Evolutionary conservation across 805 yeast genomes (phyloP).

Genomic region (Nakazawaea molendinolei): DNA sequence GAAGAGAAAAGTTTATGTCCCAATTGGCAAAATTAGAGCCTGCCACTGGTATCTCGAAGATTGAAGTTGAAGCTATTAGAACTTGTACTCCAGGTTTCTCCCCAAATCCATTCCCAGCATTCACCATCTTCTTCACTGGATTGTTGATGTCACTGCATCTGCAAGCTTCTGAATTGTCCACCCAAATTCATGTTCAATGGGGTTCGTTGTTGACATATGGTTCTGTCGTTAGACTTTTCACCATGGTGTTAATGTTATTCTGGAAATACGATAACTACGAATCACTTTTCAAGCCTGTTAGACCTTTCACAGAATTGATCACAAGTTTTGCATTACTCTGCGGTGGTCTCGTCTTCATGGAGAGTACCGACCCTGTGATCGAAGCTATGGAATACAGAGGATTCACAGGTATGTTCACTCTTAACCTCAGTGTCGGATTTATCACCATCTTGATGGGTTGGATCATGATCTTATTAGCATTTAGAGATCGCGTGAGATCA

Average conservation of each 20-base stretch:
- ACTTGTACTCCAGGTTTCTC: slow-evolving; percentile 67
- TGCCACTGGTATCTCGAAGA: slow-evolving; percentile 13
- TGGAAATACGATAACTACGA: slow-evolving; percentile 27
- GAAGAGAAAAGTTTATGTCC: slow-evolving; percentile 25
- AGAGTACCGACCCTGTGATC: slow-evolving; percentile 81
- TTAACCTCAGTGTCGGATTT: slow-evolving; percentile 78
- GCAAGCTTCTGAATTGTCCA: slow-evolving; percentile 74
- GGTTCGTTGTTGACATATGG: slow-evolving; percentile 81
- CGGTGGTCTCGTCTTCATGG: slow-evolving; percentile 92
- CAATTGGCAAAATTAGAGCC: slow-evolving; percentile 12
- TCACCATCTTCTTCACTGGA: slow-evolving; percentile 96
- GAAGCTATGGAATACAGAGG: slow-evolving; percentile 80
- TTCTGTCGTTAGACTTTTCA: slow-evolving; percentile 64
- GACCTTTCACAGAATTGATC: slow-evolving; percentile 84
- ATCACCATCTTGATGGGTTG: slow-evolving; percentile 81
- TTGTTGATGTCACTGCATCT: slow-evolving; percentile 90
- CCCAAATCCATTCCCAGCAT: slow-evolving; percentile 91
- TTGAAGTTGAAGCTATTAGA: slow-evolving; percentile 15
- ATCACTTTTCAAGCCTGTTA: slow-evolving; percentile 36
- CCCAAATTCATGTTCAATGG: slow-evolving; percentile 87
- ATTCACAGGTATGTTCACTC: slow-evolving; percentile 80
- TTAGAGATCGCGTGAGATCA: slow-evolving; percentile 45
- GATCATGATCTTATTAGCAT: slow-evolving; percentile 65
- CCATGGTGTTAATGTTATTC: slow-evolving; percentile 51
- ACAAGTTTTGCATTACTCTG: slow-evolving; percentile 72